phyloP scores from a whole-genome alignment of 2,329 filamentous ascomycete species.

The Penicillium sp. region DNA sequence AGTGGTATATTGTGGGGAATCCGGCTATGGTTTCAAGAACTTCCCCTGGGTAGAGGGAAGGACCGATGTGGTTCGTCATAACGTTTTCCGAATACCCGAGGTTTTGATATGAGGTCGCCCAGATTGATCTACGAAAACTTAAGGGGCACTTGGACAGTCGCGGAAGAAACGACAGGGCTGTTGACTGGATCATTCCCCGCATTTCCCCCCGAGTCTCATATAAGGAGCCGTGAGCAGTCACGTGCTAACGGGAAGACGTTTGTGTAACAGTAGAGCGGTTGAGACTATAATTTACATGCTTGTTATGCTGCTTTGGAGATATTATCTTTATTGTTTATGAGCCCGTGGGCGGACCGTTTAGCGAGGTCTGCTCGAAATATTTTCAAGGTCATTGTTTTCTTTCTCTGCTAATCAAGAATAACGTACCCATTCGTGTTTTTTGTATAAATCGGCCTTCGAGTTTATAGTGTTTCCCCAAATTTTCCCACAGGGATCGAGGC shows the following conservation, averaged over 20 bases:
- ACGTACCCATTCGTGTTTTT: too few species aligned
- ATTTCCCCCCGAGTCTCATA: neutral
- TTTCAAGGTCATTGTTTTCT: too few species aligned
- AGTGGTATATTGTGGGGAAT: conserved; percentile 17
- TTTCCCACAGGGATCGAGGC: too few species aligned
- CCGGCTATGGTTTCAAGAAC: conserved; percentile 6
- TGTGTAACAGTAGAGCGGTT: neutral
- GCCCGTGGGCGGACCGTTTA: too few species aligned
- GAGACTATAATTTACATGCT: neutral
- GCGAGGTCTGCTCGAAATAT: too few species aligned
- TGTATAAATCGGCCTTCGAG: too few species aligned
- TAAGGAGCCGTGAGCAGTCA: neutral
- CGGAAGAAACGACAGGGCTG: neutral
- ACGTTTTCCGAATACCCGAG: neutral
- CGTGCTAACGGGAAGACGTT: neutral
- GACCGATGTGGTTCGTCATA: neutral
- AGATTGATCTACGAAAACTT: neutral
- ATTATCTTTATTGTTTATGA: too few species aligned
- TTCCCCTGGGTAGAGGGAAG: conserved; percentile 8
- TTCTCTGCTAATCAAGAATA: too few species aligned
- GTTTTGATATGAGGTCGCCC: neutral
- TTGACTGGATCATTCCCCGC: neutral
- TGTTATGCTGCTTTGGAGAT: neutral
- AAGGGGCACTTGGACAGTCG: neutral
- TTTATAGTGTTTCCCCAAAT: too few species aligned